A percentile compares a stretch with the other conserved stretches of the same genome.
Conservation (phyloP, 768 basidiomycete species). For the Brasilioporus rufonigricans region DNA sequence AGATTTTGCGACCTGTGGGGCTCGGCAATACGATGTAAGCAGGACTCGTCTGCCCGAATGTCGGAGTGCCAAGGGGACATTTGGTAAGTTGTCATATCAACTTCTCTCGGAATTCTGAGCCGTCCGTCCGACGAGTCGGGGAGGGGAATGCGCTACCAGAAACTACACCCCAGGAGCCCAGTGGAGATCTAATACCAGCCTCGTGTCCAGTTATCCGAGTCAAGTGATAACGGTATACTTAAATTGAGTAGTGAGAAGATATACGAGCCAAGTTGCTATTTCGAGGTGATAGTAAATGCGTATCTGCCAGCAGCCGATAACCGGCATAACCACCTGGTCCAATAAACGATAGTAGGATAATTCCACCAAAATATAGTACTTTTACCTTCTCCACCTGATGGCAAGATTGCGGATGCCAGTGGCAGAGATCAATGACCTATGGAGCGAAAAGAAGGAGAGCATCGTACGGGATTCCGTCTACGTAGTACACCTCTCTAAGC, state of each 20-base stretch:
- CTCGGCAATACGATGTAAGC: too few relatives aligned
- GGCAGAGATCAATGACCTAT: slow-evolving; percentile 17
- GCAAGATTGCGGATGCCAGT: neutral
- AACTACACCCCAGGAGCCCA: too few relatives aligned
- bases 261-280: slow-evolving; percentile 1
- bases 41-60: neutral
- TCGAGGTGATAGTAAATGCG: neutral
- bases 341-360: neutral
- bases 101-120: neutral
- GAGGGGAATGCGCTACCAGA: neutral
- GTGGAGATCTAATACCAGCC: neutral
- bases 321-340: neutral
- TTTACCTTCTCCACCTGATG: slow-evolving; percentile 10
- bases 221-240: neutral
- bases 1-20: neutral
- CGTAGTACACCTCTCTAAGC: slow-evolving; percentile 28
- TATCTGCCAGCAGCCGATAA: neutral
- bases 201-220: neutral
- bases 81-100: neutral
- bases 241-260: slow-evolving; percentile 4
- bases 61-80: neutral
- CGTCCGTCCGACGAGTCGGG: neutral
- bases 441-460: slow-evolving; percentile 21
- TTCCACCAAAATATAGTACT: neutral
- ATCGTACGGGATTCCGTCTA: slow-evolving; percentile 33